Evolutionary conservation across 192 early-diverging fungal species (phyloP), one percentile per base, ranked within the genome.

Genomic region (Linderina pennispora): DNA sequence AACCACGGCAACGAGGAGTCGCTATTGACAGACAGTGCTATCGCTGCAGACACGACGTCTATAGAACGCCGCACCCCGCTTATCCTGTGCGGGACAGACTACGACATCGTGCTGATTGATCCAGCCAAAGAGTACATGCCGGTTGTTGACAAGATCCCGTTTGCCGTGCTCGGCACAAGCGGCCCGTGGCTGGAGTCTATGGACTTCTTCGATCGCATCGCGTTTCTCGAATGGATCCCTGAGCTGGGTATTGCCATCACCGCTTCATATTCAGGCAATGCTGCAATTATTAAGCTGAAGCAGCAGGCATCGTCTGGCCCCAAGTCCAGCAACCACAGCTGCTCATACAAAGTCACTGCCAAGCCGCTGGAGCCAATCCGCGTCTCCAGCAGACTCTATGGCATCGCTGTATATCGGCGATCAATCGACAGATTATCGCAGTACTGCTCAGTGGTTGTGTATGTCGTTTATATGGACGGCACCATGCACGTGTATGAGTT

Each of bases 201-300:
- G 17, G 15, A 39, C 26, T 1, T 45, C 17, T 70, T 70, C 45
- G 66, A 70, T 55, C 41, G 66, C 11, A 38, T 70, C n/a, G 26
- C 66, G 1, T 62, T 70, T 38, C 51, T 70, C 15, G 66, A 62
- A 16, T 70, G 66, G 66, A 40, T 62, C 21, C 66, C 66, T 11
- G 59, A 70, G 11, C 47, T 70, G 16, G 45, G 36, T 21, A 36
- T 70, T 40, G 66, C 26, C 6, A 20, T 62, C 11, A 53, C 34
- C 7, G 66, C 59, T 8, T 53, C 59, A 25, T 40, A 53, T 15
- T 54, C 54, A 2, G 59, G 66, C 10, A 55, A 40, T 8, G 43
- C 58, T 25, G 42, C 66, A 0, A 35, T 70, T 10, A 37, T 70
- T 10, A 14, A 43, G 2, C 28, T 70, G 13, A 35, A 46, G 25